phyloP scores from a whole-genome alignment of 352 stramenopile species.

The Phytophthora ohioensis region DNA sequence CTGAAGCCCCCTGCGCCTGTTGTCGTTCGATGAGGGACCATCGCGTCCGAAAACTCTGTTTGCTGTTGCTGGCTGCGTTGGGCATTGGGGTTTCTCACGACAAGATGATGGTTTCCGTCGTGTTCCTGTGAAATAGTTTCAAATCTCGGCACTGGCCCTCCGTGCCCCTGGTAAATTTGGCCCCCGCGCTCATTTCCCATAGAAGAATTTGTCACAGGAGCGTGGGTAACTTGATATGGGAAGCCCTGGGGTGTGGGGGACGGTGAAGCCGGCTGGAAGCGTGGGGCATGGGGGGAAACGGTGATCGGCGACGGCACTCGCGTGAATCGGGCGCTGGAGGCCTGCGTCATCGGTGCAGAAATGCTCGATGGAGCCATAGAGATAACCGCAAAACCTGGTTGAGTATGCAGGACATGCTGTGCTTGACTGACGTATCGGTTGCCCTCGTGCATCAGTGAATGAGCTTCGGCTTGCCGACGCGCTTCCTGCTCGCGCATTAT shows the following conservation, averaged over 20 bases:
- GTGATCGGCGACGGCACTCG: constrained; percentile 27
- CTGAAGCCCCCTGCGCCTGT: constrained; percentile 19
- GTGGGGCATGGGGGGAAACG: constrained; percentile 10
- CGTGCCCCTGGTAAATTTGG: constrained; percentile 27
- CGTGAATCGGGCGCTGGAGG: constrained; percentile 11
- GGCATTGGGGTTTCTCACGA: constrained; percentile 32
- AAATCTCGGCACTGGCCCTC: constrained; percentile 21
- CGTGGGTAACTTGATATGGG: constrained; percentile 11
- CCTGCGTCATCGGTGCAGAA: constrained; percentile 22
- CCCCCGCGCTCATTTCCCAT: constrained; percentile 10
- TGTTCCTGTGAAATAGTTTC: constrained; percentile 39
- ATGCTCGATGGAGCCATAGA: constrained; percentile 26
- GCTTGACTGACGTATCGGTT: constrained; percentile 31
- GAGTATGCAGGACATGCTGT: constrained; percentile 30
- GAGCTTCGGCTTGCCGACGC: constrained; percentile 26
- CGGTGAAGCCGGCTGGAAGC: constrained; percentile 24
- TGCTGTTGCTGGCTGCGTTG: constrained; percentile 31
- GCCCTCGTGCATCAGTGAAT: constrained; percentile 15
- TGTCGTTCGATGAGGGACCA: constrained; percentile 30
- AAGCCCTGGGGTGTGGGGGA: constrained; percentile 11
- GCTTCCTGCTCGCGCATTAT: constrained; percentile 21
- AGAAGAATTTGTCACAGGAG: constrained; percentile 14
- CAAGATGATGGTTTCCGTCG: constrained; percentile 26
- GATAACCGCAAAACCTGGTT: constrained; percentile 22
- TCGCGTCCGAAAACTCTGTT: constrained; percentile 20